phyloP scores from a whole-genome alignment of 2,329 filamentous ascomycete genomes.

The Aspergillus tanneri region DNA sequence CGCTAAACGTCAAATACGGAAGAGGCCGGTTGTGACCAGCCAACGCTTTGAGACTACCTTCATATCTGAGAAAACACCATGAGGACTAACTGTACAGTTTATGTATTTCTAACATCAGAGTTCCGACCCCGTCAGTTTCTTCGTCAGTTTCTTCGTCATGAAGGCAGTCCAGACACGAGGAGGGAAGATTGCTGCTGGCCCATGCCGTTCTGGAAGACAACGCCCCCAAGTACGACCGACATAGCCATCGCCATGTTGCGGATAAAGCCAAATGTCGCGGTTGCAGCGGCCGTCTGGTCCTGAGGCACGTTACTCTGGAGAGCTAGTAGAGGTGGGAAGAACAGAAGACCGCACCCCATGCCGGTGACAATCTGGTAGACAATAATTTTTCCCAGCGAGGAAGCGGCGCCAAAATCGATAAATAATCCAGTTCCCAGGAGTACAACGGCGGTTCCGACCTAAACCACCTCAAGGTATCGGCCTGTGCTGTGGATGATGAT shows the following conservation, averaged over 20 bases:
- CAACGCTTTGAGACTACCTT: too few species aligned
- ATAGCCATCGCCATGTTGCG: constrained; percentile 68
- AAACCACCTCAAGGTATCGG: constrained; percentile 49
- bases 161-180: constrained; percentile 52
- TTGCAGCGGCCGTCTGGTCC: constrained; percentile 52
- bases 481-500: constrained; percentile 53
- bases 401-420: constrained; percentile 41
- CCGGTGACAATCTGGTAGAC: constrained; percentile 53
- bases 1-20: constrained; percentile 3
- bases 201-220: constrained; percentile 69
- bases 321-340: constrained; percentile 58
- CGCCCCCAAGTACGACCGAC: constrained; percentile 71
- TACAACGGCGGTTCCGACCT: constrained; percentile 44
- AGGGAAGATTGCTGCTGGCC: constrained; percentile 28
- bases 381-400: constrained; percentile 44
- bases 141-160: constrained; percentile 32
- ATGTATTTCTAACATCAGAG: too few species aligned
- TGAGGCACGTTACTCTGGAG: constrained; percentile 54
- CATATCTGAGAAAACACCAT: too few species aligned
- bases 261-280: constrained; percentile 55
- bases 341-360: constrained; percentile 53
- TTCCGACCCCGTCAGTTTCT: constrained; percentile 40
- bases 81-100: too few species aligned
- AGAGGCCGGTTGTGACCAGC: constrained; percentile 7
- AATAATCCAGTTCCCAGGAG: constrained; percentile 51